Evolutionary conservation across 2,329 filamentous ascomycete species (phyloP), one percentile per base, ranked within the genome.

Genomic region (Whalleya microplaca): DNA sequence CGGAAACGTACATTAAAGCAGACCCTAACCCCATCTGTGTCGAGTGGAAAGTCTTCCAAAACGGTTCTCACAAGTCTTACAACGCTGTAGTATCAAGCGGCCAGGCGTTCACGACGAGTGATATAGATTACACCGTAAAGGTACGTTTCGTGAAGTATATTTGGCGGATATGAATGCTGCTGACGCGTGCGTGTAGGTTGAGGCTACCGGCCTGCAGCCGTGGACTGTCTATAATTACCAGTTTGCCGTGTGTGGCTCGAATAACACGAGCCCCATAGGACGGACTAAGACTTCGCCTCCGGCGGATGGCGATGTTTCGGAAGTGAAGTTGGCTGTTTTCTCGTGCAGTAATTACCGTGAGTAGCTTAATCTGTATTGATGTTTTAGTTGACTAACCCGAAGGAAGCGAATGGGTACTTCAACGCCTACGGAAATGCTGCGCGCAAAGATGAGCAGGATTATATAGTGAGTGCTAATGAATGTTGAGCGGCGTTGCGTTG

Each of bases 61-160:
- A 80, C 62, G 68, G 56, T n/a, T n/a, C n/a, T n/a, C n/a, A n/a
- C 2, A 75, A 82, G 29, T 72, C 6, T 5, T 5, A 72, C 10
- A 66, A 75, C 2, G 73, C 83, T 7, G 82, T 84, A 1, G 77
- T 81, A n/a, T n/a, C n/a, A 48, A 76, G 75, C 1, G 89, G 89
- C 4, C 81, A 74, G 37, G 86, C 81, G 1, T 90, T 86, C 67
- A 92, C 89, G 0, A 89, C 82, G 37, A 88, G 84, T 1, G 89
- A 92, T 68, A 84, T 92, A 46, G 89, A 92, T 68, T 92, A 87
- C 68, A 92, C 89, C 0, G 76, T 91, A 57, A 91, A 91, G 78
- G 84, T 85, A 68, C 10, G 23, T 46, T 4, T 27, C 23, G 23
- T 27, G 23, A 27, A 27, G 9, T n/a, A 27, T 4, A 9, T 9